Conservation (phyloP, 176 grass and related monocot species). For the Cenchrus americanus region DNA sequence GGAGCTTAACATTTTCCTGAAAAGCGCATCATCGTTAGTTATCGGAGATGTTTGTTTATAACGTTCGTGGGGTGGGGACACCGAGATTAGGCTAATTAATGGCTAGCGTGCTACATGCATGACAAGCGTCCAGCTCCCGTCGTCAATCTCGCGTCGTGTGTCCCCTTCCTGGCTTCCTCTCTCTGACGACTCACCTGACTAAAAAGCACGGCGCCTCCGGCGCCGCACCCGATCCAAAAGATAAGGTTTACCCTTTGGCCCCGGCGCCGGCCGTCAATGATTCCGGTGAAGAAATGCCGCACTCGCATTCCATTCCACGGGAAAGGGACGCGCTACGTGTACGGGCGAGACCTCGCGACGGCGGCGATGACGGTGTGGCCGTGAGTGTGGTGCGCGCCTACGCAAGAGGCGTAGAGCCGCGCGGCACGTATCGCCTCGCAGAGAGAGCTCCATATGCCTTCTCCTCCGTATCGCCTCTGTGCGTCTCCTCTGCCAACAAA, state of each 20-base stretch:
- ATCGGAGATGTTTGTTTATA: not conserved
- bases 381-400: not conserved
- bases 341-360: not conserved
- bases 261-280: not conserved
- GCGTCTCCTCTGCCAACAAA: too few relatives aligned
- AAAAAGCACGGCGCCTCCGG: not conserved
- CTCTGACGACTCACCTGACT: not conserved
- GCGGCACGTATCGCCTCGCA: too few relatives aligned
- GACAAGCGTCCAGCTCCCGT: conserved; percentile 17
- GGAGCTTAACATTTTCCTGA: not conserved
- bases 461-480: too few relatives aligned
- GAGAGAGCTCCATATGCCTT: too few relatives aligned
- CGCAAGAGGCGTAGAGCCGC: not conserved
- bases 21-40: not conserved
- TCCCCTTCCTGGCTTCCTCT: not conserved
- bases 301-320: too few relatives aligned
- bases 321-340: not conserved
- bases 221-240: not conserved
- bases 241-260: not conserved
- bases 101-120: conserved; percentile 23
- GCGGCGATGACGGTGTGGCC: not conserved
- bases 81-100: not conserved
- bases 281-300: not conserved
- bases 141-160: not conserved
- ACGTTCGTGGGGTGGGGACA: not conserved